These are phyloP conservation scores for Moricandia arvensis DNA, from an alignment of 345 rosid genomes.

Conservation along the genomic window DNA sequence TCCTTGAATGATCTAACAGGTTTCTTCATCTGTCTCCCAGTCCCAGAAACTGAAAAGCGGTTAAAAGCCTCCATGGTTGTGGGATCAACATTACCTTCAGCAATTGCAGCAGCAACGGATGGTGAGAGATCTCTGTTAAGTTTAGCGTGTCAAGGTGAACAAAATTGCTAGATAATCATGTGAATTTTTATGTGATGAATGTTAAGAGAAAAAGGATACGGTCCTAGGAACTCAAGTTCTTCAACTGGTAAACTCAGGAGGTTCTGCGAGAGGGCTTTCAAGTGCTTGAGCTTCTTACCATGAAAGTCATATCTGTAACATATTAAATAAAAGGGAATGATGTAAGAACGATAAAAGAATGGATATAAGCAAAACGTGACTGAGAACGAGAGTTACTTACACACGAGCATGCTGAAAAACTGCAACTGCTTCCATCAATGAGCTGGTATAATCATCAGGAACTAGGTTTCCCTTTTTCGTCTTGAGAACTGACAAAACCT, in stretches of 20 bases:
- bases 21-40: constrained; percentile 14
- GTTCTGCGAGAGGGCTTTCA: constrained; percentile 62
- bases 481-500: constrained; percentile 80
- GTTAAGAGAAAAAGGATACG: constrained; percentile 77
- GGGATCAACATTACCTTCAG: constrained; percentile 69
- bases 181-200: background rate
- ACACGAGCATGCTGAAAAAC: constrained; percentile 85
- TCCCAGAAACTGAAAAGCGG: constrained; percentile 30
- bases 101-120: constrained; percentile 71
- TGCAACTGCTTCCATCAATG: constrained; percentile 69
- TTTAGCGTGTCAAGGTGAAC: constrained; percentile 26
- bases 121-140: constrained; percentile 55
- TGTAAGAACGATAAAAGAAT: constrained; percentile 9
- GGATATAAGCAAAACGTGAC: background rate
- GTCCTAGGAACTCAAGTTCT: constrained; percentile 81
- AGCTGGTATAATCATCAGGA: constrained; percentile 74
- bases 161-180: background rate
- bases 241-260: constrained; percentile 47
- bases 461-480: constrained; percentile 65
- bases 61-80: constrained; percentile 62
- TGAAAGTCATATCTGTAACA: constrained; percentile 61
- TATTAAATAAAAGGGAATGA: background rate
- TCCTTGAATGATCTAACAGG: constrained; percentile 33
- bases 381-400: constrained; percentile 37
- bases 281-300: constrained; percentile 51